Conservation (phyloP, 768 basidiomycete species). For the Pleurotus cornucopiae region DNA sequence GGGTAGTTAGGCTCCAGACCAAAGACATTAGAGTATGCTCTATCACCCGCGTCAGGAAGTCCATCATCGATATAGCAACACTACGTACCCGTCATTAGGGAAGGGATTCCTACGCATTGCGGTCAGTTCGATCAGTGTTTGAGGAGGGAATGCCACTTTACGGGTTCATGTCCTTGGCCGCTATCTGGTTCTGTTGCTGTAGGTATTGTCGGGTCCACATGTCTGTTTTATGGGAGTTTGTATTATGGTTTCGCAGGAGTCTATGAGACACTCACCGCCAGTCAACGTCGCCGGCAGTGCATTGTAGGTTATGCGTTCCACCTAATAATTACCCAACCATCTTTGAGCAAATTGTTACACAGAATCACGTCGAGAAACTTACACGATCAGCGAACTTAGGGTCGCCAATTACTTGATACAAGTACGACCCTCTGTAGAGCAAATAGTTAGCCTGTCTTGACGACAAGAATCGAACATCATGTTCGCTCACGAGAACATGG, state of each 20-base stretch:
- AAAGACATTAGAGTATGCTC: conserved; percentile 46
- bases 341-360: not conserved
- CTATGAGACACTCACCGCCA: conserved; percentile 31
- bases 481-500: conserved; percentile 51
- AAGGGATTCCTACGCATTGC: conserved; percentile 39
- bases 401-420: conserved; percentile 55
- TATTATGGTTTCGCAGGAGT: conserved; percentile 12
- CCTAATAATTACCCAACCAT: conserved; percentile 13
- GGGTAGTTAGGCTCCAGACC: conserved; percentile 49
- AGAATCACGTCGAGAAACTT: conserved; percentile 11
- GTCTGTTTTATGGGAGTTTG: conserved; percentile 23
- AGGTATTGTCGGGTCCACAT: conserved; percentile 60
- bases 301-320: conserved; percentile 48
- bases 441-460: not conserved
- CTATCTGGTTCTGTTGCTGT: conserved; percentile 57
- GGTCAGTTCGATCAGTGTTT: too few relatives aligned
- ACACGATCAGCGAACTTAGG: conserved; percentile 47
- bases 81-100: conserved; percentile 42
- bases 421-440: conserved; percentile 40
- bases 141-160: conserved; percentile 16
- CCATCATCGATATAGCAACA: not conserved
- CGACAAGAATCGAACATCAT: not conserved
- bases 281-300: conserved; percentile 45
- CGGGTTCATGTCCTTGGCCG: conserved; percentile 52
- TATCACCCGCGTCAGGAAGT: conserved; percentile 9